Conservation (phyloP, 208 protist species). For the Porcisia hertigi region DNA sequence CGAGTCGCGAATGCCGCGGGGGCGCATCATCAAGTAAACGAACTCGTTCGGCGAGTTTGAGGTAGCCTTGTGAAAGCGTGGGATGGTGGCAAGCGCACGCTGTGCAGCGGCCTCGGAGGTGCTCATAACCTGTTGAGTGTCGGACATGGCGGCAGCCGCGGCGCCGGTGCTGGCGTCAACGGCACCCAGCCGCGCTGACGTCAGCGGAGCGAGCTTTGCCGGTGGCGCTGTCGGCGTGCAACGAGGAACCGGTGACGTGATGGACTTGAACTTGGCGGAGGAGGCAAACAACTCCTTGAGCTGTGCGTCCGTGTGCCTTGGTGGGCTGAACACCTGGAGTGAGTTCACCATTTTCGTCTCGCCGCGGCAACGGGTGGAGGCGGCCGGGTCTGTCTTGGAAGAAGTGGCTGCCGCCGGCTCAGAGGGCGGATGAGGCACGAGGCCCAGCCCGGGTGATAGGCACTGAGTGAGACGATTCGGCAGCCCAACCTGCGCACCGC, state of each 20-base stretch:
- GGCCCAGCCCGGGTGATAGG: conserved; percentile 3
- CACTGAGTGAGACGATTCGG: conserved; percentile 69
- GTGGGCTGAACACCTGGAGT: conserved; percentile 78
- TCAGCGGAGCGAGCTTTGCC: conserved; percentile 13
- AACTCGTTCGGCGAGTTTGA: conserved; percentile 91
- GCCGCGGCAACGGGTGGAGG: conserved; percentile 15
- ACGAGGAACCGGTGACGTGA: conserved; percentile 2
- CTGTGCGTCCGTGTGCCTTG: conserved; percentile 48
- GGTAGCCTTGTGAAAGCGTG: conserved; percentile 72
- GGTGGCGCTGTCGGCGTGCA: conserved; percentile 4
- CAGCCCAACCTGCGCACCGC: conserved; percentile 59
- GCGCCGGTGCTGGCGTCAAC: not conserved
- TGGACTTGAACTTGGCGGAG: conserved; percentile 19
- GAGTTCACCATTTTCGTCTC: conserved; percentile 55
- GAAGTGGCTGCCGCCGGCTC: conserved; percentile 4
- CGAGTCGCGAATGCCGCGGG: conserved; percentile 77
- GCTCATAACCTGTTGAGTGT: not conserved
- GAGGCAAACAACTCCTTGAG: conserved; percentile 52
- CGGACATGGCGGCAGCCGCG: not conserved
- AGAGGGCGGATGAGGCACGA: conserved; percentile 12
- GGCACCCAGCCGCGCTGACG: not conserved
- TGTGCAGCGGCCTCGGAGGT: conserved; percentile 17
- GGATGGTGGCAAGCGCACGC: conserved; percentile 44
- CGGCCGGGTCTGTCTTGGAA: conserved; percentile 2
- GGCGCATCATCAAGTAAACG: conserved; percentile 87